Percentiles rank a stretch among this genome's conserved stretches.
These are phyloP conservation scores for Gossypium rotundifolium DNA, from an alignment of 345 rosid species.

Conservation along the genomic window DNA sequence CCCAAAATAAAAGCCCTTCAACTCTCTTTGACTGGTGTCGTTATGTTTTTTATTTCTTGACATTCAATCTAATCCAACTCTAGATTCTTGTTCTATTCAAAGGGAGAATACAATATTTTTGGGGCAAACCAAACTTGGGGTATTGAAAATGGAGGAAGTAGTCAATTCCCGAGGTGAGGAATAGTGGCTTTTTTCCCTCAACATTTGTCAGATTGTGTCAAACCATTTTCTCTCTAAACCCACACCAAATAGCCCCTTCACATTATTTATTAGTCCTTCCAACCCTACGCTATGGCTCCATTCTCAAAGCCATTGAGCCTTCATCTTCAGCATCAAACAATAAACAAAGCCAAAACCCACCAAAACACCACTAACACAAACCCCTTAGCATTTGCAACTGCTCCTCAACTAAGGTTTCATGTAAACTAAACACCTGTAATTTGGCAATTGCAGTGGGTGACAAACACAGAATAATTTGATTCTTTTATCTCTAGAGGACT, in stretches of 20 bases:
- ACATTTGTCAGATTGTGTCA: conserved; percentile 22
- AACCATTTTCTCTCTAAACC: conserved; percentile 30
- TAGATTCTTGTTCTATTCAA: background rate
- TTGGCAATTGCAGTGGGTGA: conserved; percentile 1
- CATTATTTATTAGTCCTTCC: background rate
- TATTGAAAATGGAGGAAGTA: conserved; percentile 17
- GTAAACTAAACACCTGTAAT: background rate
- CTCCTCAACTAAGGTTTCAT: background rate
- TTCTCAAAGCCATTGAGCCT: conserved; percentile 1
- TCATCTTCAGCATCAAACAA: background rate
- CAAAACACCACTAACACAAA: too few species aligned
- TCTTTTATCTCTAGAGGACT: background rate
- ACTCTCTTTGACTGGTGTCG: background rate
- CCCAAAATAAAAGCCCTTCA: too few species aligned
- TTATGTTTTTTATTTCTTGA: background rate
- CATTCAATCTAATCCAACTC: background rate
- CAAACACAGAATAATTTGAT: background rate
- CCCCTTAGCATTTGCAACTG: too few species aligned
- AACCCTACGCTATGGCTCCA: background rate
- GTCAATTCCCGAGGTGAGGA: conserved; percentile 23
- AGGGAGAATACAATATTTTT: background rate
- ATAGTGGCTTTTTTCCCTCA: conserved; percentile 1
- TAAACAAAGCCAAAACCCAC: too few species aligned
- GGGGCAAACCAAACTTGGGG: conserved; percentile 1
- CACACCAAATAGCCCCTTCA: background rate